Conservation (phyloP, 257 asterid species). For the Solanum etuberosum region DNA sequence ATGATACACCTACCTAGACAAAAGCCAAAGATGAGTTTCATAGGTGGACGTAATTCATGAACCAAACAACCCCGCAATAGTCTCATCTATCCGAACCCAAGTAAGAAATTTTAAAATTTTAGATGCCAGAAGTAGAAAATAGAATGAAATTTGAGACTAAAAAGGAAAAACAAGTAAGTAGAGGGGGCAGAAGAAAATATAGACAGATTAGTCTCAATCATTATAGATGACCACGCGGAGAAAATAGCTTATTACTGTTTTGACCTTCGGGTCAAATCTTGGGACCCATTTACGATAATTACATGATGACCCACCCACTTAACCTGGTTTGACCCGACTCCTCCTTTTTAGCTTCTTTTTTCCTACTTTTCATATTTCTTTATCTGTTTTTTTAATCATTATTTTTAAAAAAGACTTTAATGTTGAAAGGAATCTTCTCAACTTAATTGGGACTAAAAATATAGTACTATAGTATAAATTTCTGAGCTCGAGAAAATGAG, state of each 20-base stretch:
- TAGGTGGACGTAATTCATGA: neutral
- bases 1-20: no score
- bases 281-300: neutral
- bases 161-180: neutral
- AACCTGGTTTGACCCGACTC: neutral
- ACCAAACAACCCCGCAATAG: neutral
- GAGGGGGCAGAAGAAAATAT: constrained; percentile 3
- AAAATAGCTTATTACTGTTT: constrained; percentile 13
- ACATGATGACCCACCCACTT: neutral
- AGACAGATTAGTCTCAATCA: constrained; percentile 28
- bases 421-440: neutral
- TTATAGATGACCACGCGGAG: constrained; percentile 54
- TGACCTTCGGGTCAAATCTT: constrained; percentile 24
- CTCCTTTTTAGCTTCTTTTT: neutral
- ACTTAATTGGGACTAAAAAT: neutral
- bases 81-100: neutral
- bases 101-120: neutral
- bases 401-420: neutral
- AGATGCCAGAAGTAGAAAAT: neutral
- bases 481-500: neutral
- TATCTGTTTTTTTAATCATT: neutral
- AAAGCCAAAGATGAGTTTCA: no score
- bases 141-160: neutral
- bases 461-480: neutral
- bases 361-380: neutral